These are phyloP conservation scores for Fusarium austroafricanum DNA, from an alignment of 2,329 filamentous ascomycete species.

Conservation along the genomic window DNA sequence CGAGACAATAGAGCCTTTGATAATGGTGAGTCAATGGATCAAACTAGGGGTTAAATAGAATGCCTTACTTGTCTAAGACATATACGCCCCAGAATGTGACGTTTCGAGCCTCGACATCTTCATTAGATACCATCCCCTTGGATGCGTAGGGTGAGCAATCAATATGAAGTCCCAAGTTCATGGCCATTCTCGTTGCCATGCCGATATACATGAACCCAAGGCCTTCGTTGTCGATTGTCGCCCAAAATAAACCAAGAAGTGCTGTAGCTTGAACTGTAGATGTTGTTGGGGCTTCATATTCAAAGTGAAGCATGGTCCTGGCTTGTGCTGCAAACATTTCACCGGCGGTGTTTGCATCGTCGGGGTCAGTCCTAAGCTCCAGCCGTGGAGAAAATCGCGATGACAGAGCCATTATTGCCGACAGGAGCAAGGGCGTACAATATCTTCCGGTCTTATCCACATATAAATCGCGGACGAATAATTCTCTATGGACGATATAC, in stretches of 20 bases:
- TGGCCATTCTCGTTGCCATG: slow-evolving; percentile 10
- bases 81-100: slow-evolving; percentile 17
- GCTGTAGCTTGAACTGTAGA: slow-evolving; percentile 1
- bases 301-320: slow-evolving; percentile 4
- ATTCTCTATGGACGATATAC: slow-evolving; percentile 5
- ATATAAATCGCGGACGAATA: slow-evolving; percentile 5
- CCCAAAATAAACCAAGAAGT: background rate
- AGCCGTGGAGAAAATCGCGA: background rate
- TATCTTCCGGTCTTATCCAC: slow-evolving; percentile 1
- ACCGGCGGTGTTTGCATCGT: slow-evolving; percentile 9
- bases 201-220: slow-evolving; percentile 15
- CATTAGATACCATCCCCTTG: background rate
- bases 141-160: background rate
- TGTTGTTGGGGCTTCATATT: slow-evolving; percentile 2
- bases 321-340: slow-evolving; percentile 3
- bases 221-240: background rate
- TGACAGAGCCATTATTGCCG: background rate
- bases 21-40: background rate
- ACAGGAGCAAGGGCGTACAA: background rate
- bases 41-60: too few species aligned
- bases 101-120: slow-evolving; percentile 6
- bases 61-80: background rate
- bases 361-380: background rate
- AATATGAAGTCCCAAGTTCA: slow-evolving; percentile 11
- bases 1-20: background rate